Evolutionary conservation across 2,329 filamentous ascomycete genomes (phyloP), one percentile per base, ranked within the genome.

Genomic region (Epichloe gansuensis): DNA sequence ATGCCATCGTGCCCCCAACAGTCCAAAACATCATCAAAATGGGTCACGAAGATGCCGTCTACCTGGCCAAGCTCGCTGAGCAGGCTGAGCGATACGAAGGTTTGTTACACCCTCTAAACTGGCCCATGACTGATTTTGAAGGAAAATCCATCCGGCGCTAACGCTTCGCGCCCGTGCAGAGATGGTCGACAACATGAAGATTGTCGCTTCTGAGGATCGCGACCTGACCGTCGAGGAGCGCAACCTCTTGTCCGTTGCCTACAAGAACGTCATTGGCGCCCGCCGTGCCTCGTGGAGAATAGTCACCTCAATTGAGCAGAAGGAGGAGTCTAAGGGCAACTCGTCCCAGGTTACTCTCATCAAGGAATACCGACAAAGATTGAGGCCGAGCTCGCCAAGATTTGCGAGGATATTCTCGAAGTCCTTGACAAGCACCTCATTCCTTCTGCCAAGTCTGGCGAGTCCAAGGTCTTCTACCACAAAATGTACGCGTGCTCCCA

Each of bases 181-280:
- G 77, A 96, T 97, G 91, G 91, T 97, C 63, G 90, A 95, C 81
- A 95, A 96, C 83, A 97, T 97, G 91, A 97, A 96, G 85, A 84
- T 88, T 63, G 91, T 96, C 67, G 91, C 91, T 66, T 91, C 87
- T 62, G 88, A 91, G 70, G 82, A 88, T 69, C 83, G 79, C 65
- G 86, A 90, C 67, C 80, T 90, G 64, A 86, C 84, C 60, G 90
- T 96, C 62, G 91, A 96, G 76, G 91, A 96, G 82, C 88, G 91
- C 72, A 96, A 96, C 78, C 88, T 96, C 60, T 83, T 96, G 58
- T 95, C 90, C 56, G 91, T 96, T 70, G 91, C 91, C 73, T 96
- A 96, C 85, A 96, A 96, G 86, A 96, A 96, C 77, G 91, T 96
- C 71, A 93, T 96, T 69, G 91, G 91, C 72, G 88, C 91, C 65